A percentile compares a stretch with the other conserved stretches of the same genome.
phyloP scores from a whole-genome alignment of 257 asterid species.

The Misopates orontium region DNA sequence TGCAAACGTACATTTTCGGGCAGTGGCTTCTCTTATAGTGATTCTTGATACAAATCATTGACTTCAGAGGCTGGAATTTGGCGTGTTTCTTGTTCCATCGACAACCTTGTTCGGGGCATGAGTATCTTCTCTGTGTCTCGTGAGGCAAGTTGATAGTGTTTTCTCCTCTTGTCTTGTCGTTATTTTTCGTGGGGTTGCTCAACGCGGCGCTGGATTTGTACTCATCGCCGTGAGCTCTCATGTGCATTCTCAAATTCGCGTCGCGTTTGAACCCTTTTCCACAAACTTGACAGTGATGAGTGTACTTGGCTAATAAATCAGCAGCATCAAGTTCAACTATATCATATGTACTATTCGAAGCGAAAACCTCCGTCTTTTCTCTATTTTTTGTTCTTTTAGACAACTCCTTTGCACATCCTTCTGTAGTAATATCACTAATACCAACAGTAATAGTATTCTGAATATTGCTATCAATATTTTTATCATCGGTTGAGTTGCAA shows the following conservation, averaged over 20 bases:
- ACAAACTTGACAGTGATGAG: slow-evolving; percentile 73
- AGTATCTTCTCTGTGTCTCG: slow-evolving; percentile 43
- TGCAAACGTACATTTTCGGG: slow-evolving; percentile 81
- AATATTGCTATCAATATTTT: too few species aligned
- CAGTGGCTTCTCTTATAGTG: slow-evolving; percentile 85
- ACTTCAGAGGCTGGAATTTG: slow-evolving; percentile 70
- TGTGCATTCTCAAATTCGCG: slow-evolving; percentile 85
- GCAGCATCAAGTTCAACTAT: slow-evolving; percentile 66
- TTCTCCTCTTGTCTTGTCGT: slow-evolving; percentile 11
- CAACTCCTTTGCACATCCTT: slow-evolving; percentile 17
- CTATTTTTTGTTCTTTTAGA: slow-evolving; percentile 33
- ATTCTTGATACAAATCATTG: slow-evolving; percentile 81
- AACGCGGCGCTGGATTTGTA: slow-evolving; percentile 72
- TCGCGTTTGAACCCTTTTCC: slow-evolving; percentile 88
- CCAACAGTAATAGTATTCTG: background rate
- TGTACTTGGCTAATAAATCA: slow-evolving; percentile 75
- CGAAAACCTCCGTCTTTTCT: slow-evolving; percentile 4
- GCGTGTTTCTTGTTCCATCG: slow-evolving; percentile 69
- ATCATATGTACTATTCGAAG: slow-evolving; percentile 40
- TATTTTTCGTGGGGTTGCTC: slow-evolving; percentile 49
- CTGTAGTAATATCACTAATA: slow-evolving; percentile 1
- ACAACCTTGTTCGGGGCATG: slow-evolving; percentile 86
- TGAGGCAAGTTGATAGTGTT: background rate
- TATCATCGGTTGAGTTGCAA: slow-evolving; percentile 11
- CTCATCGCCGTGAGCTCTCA: slow-evolving; percentile 89